Evolutionary conservation across 495 filamentous ascomycete genomes (phyloP).

Genomic region (Hypoxylon intermedium): DNA sequence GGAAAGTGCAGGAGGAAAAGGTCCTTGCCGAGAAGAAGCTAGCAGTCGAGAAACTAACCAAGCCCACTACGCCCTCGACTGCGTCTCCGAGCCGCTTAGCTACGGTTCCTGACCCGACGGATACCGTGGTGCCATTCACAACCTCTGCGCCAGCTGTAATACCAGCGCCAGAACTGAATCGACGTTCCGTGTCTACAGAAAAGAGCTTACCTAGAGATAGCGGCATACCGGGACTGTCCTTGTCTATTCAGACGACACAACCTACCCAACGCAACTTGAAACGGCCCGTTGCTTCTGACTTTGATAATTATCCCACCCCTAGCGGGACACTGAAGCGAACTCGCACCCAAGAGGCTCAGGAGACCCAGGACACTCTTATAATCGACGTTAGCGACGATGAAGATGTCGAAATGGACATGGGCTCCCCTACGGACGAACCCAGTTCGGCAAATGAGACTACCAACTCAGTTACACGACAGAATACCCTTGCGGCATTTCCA

Average conservation of each 20-base stretch:
- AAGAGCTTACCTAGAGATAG: constrained; percentile 27
- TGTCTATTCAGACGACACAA: constrained; percentile 29
- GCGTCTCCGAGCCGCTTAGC: not conserved
- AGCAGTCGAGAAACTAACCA: constrained; percentile 4
- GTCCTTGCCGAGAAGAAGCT: constrained; percentile 41
- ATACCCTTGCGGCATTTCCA: constrained; percentile 53
- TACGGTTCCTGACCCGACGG: not conserved
- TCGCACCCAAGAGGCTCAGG: constrained; percentile 36
- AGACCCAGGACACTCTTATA: constrained; percentile 56
- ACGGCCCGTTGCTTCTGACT: constrained; percentile 85
- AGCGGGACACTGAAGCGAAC: constrained; percentile 64
- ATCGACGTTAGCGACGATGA: constrained; percentile 78
- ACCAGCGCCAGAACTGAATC: constrained; percentile 2
- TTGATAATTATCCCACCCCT: constrained; percentile 64
- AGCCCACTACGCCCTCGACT: constrained; percentile 9
- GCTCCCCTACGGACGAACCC: constrained; percentile 50
- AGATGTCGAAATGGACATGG: constrained; percentile 59
- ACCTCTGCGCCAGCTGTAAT: not conserved
- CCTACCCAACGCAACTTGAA: constrained; percentile 59
- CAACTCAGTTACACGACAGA: constrained; percentile 38
- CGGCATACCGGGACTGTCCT: constrained; percentile 36
- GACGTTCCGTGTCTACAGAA: constrained; percentile 17
- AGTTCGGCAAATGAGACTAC: constrained; percentile 32
- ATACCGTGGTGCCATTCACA: not conserved
- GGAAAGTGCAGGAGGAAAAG: constrained; percentile 53